A percentile compares a stretch with the other conserved stretches of the same genome.
Evolutionary conservation across 768 basidiomycete species (phyloP).

Genomic region (Phanerochaete sordida): DNA sequence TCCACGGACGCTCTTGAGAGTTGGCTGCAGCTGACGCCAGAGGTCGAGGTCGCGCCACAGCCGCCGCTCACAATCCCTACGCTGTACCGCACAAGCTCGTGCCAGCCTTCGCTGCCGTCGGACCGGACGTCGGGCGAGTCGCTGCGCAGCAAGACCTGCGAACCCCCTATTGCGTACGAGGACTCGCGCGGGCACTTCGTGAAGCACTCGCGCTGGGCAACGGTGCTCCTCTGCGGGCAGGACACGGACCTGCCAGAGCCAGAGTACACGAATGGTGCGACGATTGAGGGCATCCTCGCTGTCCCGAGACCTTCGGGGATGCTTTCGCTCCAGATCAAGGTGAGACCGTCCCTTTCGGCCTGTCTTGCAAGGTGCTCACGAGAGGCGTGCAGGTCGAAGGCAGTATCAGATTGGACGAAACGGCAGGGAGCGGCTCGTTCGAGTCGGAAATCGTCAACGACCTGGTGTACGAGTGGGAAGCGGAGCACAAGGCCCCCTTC

Average conservation of each 20-base stretch:
- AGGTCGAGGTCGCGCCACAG: background rate
- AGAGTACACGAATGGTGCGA: slow-evolving; percentile 18
- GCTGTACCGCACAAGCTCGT: background rate
- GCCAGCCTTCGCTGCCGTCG: background rate
- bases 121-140: background rate
- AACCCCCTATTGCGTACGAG: background rate
- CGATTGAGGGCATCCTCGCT: slow-evolving; percentile 22
- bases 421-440: slow-evolving; percentile 20
- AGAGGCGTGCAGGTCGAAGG: slow-evolving; percentile 22
- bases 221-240: slow-evolving; percentile 21
- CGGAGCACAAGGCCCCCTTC: slow-evolving; percentile 14
- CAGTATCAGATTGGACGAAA: slow-evolving; percentile 22
- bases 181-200: slow-evolving; percentile 15
- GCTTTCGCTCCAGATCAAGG: slow-evolving; percentile 19
- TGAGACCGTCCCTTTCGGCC: background rate
- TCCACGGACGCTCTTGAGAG: slow-evolving; percentile 5
- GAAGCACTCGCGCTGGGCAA: slow-evolving; percentile 21
- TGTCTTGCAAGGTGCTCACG: background rate
- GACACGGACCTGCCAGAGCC: slow-evolving; percentile 14
- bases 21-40: background rate
- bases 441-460: slow-evolving; percentile 14
- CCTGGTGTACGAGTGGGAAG: slow-evolving; percentile 19
- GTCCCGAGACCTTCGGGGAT: slow-evolving; percentile 17
- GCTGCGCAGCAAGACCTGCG: background rate
- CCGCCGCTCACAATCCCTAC: background rate